Evolutionary conservation across 768 basidiomycete genomes (phyloP), one percentile per base, ranked within the genome.

Genomic region (Russula abietina): DNA sequence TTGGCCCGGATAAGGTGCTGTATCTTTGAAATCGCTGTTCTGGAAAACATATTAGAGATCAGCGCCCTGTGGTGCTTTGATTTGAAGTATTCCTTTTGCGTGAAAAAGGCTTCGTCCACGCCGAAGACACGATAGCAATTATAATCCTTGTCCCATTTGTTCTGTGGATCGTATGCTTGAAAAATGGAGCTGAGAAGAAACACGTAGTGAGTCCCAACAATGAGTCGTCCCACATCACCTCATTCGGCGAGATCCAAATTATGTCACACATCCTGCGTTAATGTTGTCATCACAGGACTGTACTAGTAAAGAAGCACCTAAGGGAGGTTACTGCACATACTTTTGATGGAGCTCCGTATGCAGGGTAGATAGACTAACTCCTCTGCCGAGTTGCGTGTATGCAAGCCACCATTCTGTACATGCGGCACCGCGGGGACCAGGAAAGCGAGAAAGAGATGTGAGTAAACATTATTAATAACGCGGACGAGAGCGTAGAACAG

Each of bases 61-160:
- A 75, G 55, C 1, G 70, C 71, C 49, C 76, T 72, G 12, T 74
- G 67, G 17, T 60, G 62, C 45, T 70, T 77, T n/a, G 76, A 72
- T 33, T 71, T 70, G 9, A 67, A 68, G n/a, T 76, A 75, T 59
- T 76, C 72, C 17, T 71, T 71, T 9, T 73, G 69, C 28, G 74
- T 73, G 52, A 80, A 77, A 2, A 74, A 71, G 2, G 77, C 75
- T 28, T 70, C 68, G 22, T 71, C 68, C n/a, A 70, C 69, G 11
- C 72, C 73, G 65, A 79, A 79, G 56, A 70, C 73, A 22, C 61
- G 58, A 58, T 80, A 80, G 51, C 76, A 74, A 5, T 48, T 41
- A 26, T 73, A 66, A n/a, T 79, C 78, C 61, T 80, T 81, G 30
- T 72, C 71, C 61, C 78, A 74, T 41, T 69, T 72, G 46, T 64